phyloP scores from a whole-genome alignment of 2,329 filamentous ascomycete genomes.

The Escovopsis sp. region DNA sequence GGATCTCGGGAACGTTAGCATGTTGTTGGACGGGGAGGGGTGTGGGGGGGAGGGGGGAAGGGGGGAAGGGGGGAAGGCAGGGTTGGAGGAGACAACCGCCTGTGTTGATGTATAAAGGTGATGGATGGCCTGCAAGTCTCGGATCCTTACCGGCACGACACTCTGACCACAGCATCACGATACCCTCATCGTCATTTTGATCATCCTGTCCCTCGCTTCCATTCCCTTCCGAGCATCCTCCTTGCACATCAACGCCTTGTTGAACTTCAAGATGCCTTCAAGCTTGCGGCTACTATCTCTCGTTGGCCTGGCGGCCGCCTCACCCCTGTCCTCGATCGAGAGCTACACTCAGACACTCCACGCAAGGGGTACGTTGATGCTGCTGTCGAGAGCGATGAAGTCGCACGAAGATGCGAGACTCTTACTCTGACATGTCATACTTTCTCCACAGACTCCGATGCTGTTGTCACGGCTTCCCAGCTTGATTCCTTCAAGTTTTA shows the following conservation, averaged over 20 bases:
- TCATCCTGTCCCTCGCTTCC: not conserved
- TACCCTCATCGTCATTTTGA: no score
- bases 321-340: slow-evolving; percentile 11
- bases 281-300: slow-evolving; percentile 13
- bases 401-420: no score
- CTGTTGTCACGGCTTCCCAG: slow-evolving; percentile 16
- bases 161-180: no score
- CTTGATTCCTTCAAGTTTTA: slow-evolving; percentile 31
- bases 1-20: no score
- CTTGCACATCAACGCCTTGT: not conserved
- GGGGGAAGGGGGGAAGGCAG: no score
- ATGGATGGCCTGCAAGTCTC: no score
- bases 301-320: slow-evolving; percentile 13
- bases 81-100: no score
- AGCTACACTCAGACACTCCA: slow-evolving; percentile 16
- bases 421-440: not conserved
- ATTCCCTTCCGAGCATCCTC: not conserved
- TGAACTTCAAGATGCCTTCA: slow-evolving; percentile 9
- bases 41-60: no score
- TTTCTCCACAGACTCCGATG: not conserved
- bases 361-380: slow-evolving; percentile 17
- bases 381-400: no score
- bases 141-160: no score
- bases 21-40: no score
- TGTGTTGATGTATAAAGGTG: no score